Evolutionary conservation across 2,329 filamentous ascomycete species (phyloP), one percentile per base, ranked within the genome.

Genomic region (Chrysoporthe cubensis): DNA sequence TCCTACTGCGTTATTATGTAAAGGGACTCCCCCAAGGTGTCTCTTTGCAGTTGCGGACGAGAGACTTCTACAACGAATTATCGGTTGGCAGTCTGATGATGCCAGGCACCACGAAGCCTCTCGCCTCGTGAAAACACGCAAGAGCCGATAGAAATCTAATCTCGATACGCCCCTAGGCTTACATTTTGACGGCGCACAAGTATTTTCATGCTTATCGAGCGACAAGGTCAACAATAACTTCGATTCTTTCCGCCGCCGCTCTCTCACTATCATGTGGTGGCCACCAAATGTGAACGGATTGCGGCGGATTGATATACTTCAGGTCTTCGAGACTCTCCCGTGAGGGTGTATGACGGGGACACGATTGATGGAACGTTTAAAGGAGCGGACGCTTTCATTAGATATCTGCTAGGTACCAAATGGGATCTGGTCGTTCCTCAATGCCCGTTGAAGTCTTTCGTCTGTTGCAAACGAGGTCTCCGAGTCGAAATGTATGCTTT

Each of bases 1-100:
- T 72, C 69, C 72, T 74, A 74, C 73, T 78, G 76, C 72, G 71
- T 76, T 72, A 72, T 77, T 72, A 76, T 78, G 75, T 78, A 77
- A 75, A 76, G 42, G 0, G 34, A 56, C 32, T 18, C 5, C 52
- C 43, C 32, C 3, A 3, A 13, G 54, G 37, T n/a, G 61, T 50
- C 42, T 64, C 61, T 64, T 69, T 64, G 57, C 65, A 56, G 32
- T 54, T 66, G 46, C 67, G 60, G 60, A 37, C 46, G 40, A 40
- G 26, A 16, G 9, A 43, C 16, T n/a, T 40, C 52, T 46, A 18
- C 16, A 66, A 21, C 56, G 34, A 21, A 58, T 14, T 16, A 40
- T 44, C 16, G 14, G 42, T n/a, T 46, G 37, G 21, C 26, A 26
- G 58, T 42, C 40, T 21, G 16, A 32, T 1, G 13, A 54, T 54